Evolutionary conservation across 352 stramenopile genomes (phyloP).

Genomic region (Pythium aquatile): DNA sequence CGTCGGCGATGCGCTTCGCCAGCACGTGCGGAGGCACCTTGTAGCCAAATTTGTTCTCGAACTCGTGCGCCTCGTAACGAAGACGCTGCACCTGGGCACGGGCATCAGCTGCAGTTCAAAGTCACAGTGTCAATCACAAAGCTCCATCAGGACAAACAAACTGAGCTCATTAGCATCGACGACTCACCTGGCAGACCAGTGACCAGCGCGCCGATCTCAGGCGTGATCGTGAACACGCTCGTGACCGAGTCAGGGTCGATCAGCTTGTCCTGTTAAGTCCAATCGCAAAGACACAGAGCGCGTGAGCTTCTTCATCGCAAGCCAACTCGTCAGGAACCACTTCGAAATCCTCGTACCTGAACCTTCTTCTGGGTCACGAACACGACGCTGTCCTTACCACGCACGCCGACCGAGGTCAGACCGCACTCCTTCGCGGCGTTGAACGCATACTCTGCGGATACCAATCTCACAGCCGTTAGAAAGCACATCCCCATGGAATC

Average conservation of each 20-base stretch:
- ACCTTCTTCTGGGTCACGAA: constrained; percentile 99
- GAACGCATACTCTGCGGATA: constrained; percentile 95
- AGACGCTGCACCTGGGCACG: constrained; percentile 94
- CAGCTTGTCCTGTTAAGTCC: constrained; percentile 77
- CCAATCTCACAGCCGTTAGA: not conserved
- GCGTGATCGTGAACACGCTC: constrained; percentile 96
- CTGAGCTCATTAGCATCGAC: not conserved
- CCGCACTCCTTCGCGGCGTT: constrained; percentile 94
- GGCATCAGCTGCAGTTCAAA: constrained; percentile 66
- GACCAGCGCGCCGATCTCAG: constrained; percentile 95
- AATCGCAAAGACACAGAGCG: not conserved
- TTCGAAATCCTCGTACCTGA: constrained; percentile 49
- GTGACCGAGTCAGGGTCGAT: constrained; percentile 95
- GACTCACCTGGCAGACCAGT: constrained; percentile 87
- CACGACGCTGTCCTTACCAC: constrained; percentile 91
- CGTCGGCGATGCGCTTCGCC: constrained; percentile 96
- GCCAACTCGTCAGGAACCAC: not conserved
- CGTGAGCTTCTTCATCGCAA: not conserved
- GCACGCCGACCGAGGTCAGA: constrained; percentile 95
- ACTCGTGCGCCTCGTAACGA: constrained; percentile 97
- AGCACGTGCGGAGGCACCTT: constrained; percentile 93
- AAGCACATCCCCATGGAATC: not conserved
- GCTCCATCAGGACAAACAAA: not conserved
- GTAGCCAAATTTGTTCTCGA: constrained; percentile 97
- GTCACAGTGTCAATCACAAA: not conserved